Percentiles rank a stretch among this genome's conserved stretches.
Conservation (phyloP, 768 basidiomycete genomes). For the Leccinum barrowsii region DNA sequence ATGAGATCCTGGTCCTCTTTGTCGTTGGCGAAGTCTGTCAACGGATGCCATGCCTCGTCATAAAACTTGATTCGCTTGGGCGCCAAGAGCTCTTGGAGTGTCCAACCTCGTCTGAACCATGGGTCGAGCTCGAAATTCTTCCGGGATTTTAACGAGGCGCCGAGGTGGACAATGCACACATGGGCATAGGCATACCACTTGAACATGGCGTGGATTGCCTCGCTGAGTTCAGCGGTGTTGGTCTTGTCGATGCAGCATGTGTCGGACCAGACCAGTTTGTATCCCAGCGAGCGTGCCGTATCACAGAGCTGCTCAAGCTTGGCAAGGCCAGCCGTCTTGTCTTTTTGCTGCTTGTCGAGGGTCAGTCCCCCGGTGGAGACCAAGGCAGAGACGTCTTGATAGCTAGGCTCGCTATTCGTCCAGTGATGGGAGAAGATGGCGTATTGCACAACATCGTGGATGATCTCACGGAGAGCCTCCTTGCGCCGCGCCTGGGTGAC, state of each 20-base stretch:
- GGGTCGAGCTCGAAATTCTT: slow-evolving; percentile 16
- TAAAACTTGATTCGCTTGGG: slow-evolving; percentile 27
- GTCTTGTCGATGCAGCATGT: slow-evolving; percentile 31
- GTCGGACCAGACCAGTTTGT: slow-evolving; percentile 28
- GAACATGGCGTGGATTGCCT: slow-evolving; percentile 33
- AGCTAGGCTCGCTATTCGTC: slow-evolving; percentile 25
- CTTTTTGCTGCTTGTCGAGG: background rate
- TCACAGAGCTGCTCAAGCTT: slow-evolving; percentile 23
- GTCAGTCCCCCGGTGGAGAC: background rate
- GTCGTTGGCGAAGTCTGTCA: slow-evolving; percentile 16
- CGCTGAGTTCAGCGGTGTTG: slow-evolving; percentile 25
- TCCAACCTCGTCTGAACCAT: slow-evolving; percentile 29
- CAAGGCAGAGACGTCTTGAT: slow-evolving; percentile 13
- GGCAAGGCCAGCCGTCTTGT: slow-evolving; percentile 3
- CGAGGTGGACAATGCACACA: slow-evolving; percentile 28
- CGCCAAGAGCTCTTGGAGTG: slow-evolving; percentile 27
- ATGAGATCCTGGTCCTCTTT: slow-evolving; percentile 8
- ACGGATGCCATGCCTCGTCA: slow-evolving; percentile 16
- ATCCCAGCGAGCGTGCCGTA: slow-evolving; percentile 17
- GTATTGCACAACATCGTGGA: slow-evolving; percentile 19
- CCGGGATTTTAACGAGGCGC: slow-evolving; percentile 7
- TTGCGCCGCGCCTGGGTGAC: slow-evolving; percentile 2
- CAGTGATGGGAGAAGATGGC: slow-evolving; percentile 28
- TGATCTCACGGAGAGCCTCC: slow-evolving; percentile 14
- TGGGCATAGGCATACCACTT: slow-evolving; percentile 30